Conservation (phyloP, 805 yeast species). For the Candida patagonica region DNA sequence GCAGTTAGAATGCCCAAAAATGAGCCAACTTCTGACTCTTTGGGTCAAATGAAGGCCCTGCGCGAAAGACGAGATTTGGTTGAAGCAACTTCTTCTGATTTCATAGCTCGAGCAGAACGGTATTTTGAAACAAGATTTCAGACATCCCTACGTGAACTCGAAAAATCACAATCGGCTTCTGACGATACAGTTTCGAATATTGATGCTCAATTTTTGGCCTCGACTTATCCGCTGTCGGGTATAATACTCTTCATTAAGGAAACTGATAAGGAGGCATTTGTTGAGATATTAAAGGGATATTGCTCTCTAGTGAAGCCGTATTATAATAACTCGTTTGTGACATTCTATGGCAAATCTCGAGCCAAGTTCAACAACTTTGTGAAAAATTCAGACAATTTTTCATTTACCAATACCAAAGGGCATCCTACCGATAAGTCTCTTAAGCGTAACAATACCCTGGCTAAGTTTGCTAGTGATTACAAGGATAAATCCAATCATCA, state of each 20-base stretch:
- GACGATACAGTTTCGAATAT: conserved; percentile 14
- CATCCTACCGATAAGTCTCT: conserved; percentile 8
- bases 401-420: conserved; percentile 7
- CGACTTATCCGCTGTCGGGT: conserved; percentile 35
- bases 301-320: conserved; percentile 27
- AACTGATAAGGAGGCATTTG: conserved; percentile 40
- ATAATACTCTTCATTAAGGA: conserved; percentile 51
- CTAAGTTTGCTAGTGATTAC: conserved; percentile 10
- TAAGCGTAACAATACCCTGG: conserved; percentile 19
- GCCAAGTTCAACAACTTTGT: conserved; percentile 11
- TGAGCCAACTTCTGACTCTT: conserved; percentile 17
- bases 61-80: conserved; percentile 54
- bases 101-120: conserved; percentile 37
- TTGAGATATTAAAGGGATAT: conserved; percentile 35
- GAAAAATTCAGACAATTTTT: conserved; percentile 11
- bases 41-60: conserved; percentile 52
- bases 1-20: conserved; percentile 44
- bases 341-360: conserved; percentile 25
- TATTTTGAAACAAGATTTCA: conserved; percentile 39
- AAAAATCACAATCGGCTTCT: conserved; percentile 5
- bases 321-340: conserved; percentile 29
- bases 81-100: conserved; percentile 44
- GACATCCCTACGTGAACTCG: conserved; percentile 18
- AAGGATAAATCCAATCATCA: background rate
- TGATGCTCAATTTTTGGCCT: conserved; percentile 19